A percentile compares a stretch with the other conserved stretches of the same genome.
These are phyloP conservation scores for Psidium friedrichsthalianum DNA, from an alignment of 345 rosid genomes.

Conservation along the genomic window DNA sequence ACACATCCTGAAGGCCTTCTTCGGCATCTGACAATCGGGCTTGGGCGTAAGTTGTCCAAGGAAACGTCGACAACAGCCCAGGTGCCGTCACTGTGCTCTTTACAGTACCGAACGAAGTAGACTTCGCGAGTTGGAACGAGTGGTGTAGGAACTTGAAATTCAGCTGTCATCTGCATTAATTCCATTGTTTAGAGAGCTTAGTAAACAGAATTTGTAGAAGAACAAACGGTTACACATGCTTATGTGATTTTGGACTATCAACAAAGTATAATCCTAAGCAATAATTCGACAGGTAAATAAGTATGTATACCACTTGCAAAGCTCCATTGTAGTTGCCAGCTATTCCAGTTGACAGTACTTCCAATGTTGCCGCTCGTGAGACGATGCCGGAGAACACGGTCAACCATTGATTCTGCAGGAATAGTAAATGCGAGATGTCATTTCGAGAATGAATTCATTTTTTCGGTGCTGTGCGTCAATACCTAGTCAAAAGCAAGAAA, in stretches of 20 bases:
- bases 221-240: neutral
- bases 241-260: neutral
- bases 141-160: conserved; percentile 69
- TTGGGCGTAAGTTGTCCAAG: conserved; percentile 55
- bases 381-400: conserved; percentile 61
- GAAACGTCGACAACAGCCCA: conserved; percentile 98
- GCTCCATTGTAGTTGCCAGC: conserved; percentile 69
- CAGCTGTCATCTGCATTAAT: conserved; percentile 66
- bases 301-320: conserved; percentile 32
- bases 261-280: neutral
- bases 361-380: conserved; percentile 55
- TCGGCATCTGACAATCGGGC: conserved; percentile 35
- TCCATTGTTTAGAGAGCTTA: neutral
- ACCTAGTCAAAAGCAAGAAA: neutral
- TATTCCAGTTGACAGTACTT: conserved; percentile 48
- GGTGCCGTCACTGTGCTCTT: conserved; percentile 56
- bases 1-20: conserved; percentile 88
- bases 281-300: neutral
- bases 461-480: neutral
- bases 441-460: neutral
- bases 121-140: conserved; percentile 70
- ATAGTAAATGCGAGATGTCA: neutral
- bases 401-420: conserved; percentile 67
- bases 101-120: conserved; percentile 66
- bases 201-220: neutral